Conservation (phyloP, 768 basidiomycete species). For the Lactarius sanguifluus region DNA sequence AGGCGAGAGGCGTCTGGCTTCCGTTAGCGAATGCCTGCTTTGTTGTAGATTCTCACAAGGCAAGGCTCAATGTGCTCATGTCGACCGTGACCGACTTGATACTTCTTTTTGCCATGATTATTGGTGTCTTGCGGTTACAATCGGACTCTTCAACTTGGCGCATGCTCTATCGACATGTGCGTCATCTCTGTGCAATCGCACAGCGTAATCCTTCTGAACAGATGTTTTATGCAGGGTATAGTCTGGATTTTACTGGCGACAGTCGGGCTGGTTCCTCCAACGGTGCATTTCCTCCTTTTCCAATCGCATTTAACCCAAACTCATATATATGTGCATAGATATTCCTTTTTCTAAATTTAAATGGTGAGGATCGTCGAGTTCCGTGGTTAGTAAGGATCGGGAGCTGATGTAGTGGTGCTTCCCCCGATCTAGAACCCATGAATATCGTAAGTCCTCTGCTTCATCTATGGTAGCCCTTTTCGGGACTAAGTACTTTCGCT, state of each 20-base stretch:
- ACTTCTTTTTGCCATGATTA: slow-evolving; percentile 13
- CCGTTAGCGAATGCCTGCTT: not conserved
- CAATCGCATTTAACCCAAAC: not conserved
- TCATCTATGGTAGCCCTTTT: not conserved
- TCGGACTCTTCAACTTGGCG: slow-evolving; percentile 3
- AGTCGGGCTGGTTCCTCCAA: slow-evolving; percentile 9
- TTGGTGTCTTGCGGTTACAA: slow-evolving; percentile 1
- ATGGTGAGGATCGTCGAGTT: not conserved
- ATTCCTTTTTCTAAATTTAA: slow-evolving; percentile 17
- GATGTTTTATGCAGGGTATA: not conserved
- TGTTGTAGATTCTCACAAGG: not conserved
- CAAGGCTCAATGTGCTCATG: slow-evolving; percentile 1
- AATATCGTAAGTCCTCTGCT: slow-evolving; percentile 1
- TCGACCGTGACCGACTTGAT: slow-evolving; percentile 11
- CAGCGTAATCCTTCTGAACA: not conserved
- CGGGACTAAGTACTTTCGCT: not conserved
- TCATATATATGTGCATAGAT: not conserved
- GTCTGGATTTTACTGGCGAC: slow-evolving; percentile 9
- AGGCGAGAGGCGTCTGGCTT: slow-evolving; percentile 7
- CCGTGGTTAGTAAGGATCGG: not conserved
- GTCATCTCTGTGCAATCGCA: not conserved
- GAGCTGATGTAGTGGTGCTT: not conserved
- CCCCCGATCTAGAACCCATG: slow-evolving; percentile 1
- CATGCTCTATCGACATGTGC: slow-evolving; percentile 10
- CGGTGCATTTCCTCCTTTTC: not conserved